Evolutionary conservation across 345 rosid genomes (phyloP).

Genomic region (Citrus glauca): DNA sequence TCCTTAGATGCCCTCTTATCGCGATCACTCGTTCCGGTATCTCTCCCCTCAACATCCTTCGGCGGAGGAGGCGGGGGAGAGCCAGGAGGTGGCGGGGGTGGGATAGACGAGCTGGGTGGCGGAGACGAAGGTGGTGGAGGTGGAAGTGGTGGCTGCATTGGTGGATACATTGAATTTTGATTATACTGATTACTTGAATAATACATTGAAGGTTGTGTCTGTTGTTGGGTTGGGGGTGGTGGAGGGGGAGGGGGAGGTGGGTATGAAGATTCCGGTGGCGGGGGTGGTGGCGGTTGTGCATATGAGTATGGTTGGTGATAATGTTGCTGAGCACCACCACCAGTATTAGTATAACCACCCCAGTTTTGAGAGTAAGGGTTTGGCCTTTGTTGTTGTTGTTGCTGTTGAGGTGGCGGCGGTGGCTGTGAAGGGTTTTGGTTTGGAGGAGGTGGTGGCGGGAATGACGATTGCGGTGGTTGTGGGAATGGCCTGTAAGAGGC

Average conservation of each 20-base stretch:
- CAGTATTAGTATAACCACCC: constrained; percentile 14
- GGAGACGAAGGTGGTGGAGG: constrained; percentile 62
- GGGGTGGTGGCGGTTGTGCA: constrained; percentile 56
- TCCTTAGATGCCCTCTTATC: constrained; percentile 34
- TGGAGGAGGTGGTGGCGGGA: constrained; percentile 31
- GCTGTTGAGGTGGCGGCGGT: constrained; percentile 9
- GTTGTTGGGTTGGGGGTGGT: constrained; percentile 37
- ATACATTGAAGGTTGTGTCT: constrained; percentile 41
- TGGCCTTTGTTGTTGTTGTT: constrained; percentile 7
- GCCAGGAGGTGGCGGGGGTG: constrained; percentile 90
- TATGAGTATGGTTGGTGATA: not conserved
- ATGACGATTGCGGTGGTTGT: constrained; percentile 51
- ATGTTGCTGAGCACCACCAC: constrained; percentile 3
- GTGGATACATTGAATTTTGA: constrained; percentile 38
- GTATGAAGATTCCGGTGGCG: constrained; percentile 54
- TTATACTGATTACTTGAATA: constrained; percentile 50
- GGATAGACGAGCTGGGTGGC: constrained; percentile 44
- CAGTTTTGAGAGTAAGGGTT: constrained; percentile 33
- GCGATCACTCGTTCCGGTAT: constrained; percentile 33
- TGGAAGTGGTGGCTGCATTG: constrained; percentile 44
- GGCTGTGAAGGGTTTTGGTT: constrained; percentile 23
- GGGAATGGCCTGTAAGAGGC: constrained; percentile 51
- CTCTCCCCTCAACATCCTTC: constrained; percentile 36
- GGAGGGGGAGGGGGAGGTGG: constrained; percentile 45
- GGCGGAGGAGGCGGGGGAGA: constrained; percentile 78